A percentile compares a stretch with the other conserved stretches of the same genome.
These are phyloP conservation scores for Cladosporium sp. DNA, from an alignment of 2,329 filamentous ascomycete genomes.

Conservation along the genomic window DNA sequence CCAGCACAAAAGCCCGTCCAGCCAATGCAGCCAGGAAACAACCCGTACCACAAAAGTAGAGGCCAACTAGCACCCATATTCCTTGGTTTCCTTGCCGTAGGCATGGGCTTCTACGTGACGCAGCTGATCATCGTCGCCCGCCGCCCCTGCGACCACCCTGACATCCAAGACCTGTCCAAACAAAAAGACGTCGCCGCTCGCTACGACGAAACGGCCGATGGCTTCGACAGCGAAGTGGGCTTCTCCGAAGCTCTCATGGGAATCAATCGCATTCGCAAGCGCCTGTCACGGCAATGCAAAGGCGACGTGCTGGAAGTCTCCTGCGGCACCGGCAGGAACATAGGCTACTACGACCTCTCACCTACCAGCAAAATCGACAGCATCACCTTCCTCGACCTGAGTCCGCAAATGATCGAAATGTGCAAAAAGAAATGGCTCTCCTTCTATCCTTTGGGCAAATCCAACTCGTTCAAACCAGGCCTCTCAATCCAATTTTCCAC, in stretches of 20 bases:
- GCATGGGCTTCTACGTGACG: conserved; percentile 38
- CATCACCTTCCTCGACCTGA: conserved; percentile 46
- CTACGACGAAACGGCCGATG: conserved; percentile 43
- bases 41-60: not conserved
- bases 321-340: conserved; percentile 48
- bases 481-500: conserved; percentile 37
- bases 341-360: conserved; percentile 39
- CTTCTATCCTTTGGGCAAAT: conserved; percentile 26
- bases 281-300: conserved; percentile 36
- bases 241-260: conserved; percentile 41
- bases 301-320: conserved; percentile 48
- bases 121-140: conserved; percentile 34
- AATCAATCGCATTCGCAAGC: conserved; percentile 37
- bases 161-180: conserved; percentile 21
- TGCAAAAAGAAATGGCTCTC: conserved; percentile 47
- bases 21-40: conserved; percentile 3
- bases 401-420: conserved; percentile 45
- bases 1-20: not conserved
- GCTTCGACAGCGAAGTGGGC: conserved; percentile 46
- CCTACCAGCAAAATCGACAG: conserved; percentile 32
- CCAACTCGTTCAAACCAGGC: conserved; percentile 16
- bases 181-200: conserved; percentile 41
- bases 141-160: conserved; percentile 21
- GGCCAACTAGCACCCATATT: conserved; percentile 12
- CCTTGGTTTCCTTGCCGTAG: conserved; percentile 34